Evolutionary conservation across 2,329 filamentous ascomycete genomes (phyloP).

Genomic region (Xylariaceae sp.): DNA sequence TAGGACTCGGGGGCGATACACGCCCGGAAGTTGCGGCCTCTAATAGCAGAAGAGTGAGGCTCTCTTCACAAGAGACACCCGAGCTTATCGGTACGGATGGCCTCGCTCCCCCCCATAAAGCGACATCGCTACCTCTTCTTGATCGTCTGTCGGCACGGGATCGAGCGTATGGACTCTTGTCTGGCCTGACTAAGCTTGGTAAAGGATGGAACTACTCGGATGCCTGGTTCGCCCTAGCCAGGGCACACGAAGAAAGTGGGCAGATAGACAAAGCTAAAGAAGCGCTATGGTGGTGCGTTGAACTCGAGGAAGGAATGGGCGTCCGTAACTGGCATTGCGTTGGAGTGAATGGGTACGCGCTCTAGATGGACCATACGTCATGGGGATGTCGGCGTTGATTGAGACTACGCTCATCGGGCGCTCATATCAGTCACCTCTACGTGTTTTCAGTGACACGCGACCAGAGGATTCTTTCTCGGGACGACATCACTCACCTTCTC

Average conservation of each 20-base stretch:
- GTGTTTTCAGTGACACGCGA: background rate
- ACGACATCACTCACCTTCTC: background rate
- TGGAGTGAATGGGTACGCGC: slow-evolving; percentile 60
- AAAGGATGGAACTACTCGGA: slow-evolving; percentile 86
- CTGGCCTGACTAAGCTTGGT: slow-evolving; percentile 77
- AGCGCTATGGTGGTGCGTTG: slow-evolving; percentile 95
- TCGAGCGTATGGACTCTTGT: slow-evolving; percentile 77
- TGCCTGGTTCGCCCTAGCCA: slow-evolving; percentile 84
- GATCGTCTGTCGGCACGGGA: slow-evolving; percentile 87
- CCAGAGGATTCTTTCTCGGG: background rate
- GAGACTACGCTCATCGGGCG: background rate
- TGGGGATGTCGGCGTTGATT: slow-evolving; percentile 3
- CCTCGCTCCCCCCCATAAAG: slow-evolving; percentile 49
- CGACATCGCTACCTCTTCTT: slow-evolving; percentile 60
- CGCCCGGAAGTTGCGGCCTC: slow-evolving; percentile 8
- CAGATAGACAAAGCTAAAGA: slow-evolving; percentile 85
- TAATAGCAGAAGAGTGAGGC: slow-evolving; percentile 11
- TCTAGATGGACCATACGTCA: slow-evolving; percentile 34
- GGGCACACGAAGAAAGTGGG: slow-evolving; percentile 81
- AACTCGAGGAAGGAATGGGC: slow-evolving; percentile 79
- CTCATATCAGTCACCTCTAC: slow-evolving; percentile 1
- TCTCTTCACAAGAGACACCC: slow-evolving; percentile 13
- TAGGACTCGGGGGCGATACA: slow-evolving; percentile 39
- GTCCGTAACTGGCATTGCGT: slow-evolving; percentile 73
- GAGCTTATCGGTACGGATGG: slow-evolving; percentile 32